Evolutionary conservation across 1,284 basidiomycete genomes (phyloP).

Genomic region (Trichosporon coremiiforme): DNA sequence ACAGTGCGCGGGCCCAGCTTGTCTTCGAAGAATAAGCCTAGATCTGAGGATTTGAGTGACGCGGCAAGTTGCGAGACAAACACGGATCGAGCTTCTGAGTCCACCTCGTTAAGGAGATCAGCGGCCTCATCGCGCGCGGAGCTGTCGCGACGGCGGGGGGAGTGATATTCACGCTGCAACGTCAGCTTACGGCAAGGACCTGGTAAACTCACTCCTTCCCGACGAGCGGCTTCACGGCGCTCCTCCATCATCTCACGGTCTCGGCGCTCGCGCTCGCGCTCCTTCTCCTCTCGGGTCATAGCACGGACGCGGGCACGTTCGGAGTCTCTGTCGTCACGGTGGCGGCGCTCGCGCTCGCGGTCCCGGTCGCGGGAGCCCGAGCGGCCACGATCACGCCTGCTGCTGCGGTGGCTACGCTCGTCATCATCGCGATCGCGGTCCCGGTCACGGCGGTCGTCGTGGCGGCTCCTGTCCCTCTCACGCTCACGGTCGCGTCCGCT

Average conservation of each 20-base stretch:
- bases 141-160: slow-evolving; percentile 59
- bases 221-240: slow-evolving; percentile 41
- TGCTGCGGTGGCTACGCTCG: slow-evolving; percentile 27
- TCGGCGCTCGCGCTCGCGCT: slow-evolving; percentile 47
- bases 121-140: slow-evolving; percentile 70
- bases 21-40: slow-evolving; percentile 98
- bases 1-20: slow-evolving; percentile 89
- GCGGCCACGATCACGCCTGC: slow-evolving; percentile 14
- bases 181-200: neutral
- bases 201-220: slow-evolving; percentile 27
- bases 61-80: slow-evolving; percentile 98
- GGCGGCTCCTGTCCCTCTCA: slow-evolving; percentile 55
- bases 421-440: slow-evolving; percentile 36
- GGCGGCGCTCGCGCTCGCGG: slow-evolving; percentile 18
- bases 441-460: slow-evolving; percentile 29
- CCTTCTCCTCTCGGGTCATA: slow-evolving; percentile 49
- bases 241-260: slow-evolving; percentile 53
- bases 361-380: slow-evolving; percentile 20
- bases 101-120: slow-evolving; percentile 59
- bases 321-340: slow-evolving; percentile 39
- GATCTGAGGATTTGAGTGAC: slow-evolving; percentile 88
- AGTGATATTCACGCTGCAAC: slow-evolving; percentile 22
- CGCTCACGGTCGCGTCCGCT: slow-evolving; percentile 25
- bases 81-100: slow-evolving; percentile 93
- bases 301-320: slow-evolving; percentile 33